Evolutionary conservation across 768 basidiomycete species (phyloP).

Genomic region (Grammothele lineata): DNA sequence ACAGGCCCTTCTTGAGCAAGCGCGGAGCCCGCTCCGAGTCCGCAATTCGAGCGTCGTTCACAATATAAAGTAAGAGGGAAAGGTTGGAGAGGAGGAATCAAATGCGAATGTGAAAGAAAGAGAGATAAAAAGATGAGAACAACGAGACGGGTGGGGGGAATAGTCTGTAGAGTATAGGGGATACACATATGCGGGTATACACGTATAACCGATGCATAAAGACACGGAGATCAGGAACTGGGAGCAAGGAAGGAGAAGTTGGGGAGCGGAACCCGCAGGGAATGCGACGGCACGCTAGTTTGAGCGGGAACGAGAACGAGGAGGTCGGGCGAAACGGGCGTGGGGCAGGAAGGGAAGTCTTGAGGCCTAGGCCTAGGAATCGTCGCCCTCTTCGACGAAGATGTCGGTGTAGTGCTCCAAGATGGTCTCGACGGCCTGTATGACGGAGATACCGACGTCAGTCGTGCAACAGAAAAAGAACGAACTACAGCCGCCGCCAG

Average conservation of each 20-base stretch:
- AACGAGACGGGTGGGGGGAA: background rate
- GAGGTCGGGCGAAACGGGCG: background rate
- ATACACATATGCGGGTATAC: slow-evolving; percentile 4
- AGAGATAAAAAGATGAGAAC: background rate
- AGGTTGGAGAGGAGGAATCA: background rate
- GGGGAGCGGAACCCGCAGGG: too few relatives aligned
- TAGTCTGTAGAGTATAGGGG: slow-evolving; percentile 1
- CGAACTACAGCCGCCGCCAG: too few relatives aligned
- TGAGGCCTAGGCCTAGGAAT: slow-evolving; percentile 13
- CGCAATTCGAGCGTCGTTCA: too few relatives aligned
- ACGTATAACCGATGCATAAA: slow-evolving; percentile 3
- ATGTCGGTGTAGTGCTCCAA: slow-evolving; percentile 93
- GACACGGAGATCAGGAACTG: too few relatives aligned
- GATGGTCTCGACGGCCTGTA: slow-evolving; percentile 91
- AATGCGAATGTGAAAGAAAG: background rate
- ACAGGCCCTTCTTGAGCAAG: too few relatives aligned
- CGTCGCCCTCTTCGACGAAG: slow-evolving; percentile 85
- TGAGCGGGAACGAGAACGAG: background rate
- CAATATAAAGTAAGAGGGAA: background rate
- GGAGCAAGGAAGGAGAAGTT: too few relatives aligned
- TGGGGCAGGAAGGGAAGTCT: background rate
- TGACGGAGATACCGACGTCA: too few relatives aligned
- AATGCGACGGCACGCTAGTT: background rate
- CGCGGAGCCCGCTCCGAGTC: too few relatives aligned
- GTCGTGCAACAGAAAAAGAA: too few relatives aligned